Base-by-base conservation (phyloP, 2,329 filamentous ascomycete species). In the Diplodia corticola region DNA sequence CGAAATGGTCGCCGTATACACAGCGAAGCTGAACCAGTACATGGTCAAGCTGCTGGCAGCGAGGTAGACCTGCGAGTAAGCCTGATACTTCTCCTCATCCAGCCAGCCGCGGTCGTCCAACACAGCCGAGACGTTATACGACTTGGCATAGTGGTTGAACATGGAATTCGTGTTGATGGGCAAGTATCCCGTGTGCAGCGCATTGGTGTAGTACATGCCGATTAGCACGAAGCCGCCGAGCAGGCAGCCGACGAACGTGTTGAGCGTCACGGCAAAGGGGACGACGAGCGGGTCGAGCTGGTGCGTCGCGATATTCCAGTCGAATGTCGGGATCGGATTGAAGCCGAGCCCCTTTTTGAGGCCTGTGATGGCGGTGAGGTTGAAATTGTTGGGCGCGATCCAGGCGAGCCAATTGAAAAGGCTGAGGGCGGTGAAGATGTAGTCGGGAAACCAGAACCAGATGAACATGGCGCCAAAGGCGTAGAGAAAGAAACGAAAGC, bases 361-460 rank as follows among this genome's bases (percentile, higher is more conserved):
- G 1, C 90, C 90, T 70, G 92, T 92, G 1, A 92, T 73, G 73
- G 92, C 90, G 69, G 93, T 93, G 46, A 92, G 76, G 10, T 91
- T 78, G 0, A 86, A 81, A 67, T 86, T 91, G 57, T 91, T 81
- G 0, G 90, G 90, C 1, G 85, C 86, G 65, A 91, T 84, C 71
- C 46, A 92, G 0, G 89, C 91, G 6, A 86, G 81, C 72, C 91
- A 89, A 7, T 89, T 88, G 70, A 92, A 91, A 7, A 89, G 84
- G 69, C 88, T 90, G 7, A 92, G 78, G 65, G 87, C 91, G 68
- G 90, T 87, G 17, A 86, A 89, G 10, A 92, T 81, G 67, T 86
- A 90, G 0, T 88, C 89, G 0, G 89, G 89, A 64, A 64, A 48
- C 49, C 49, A 55, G 63, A 64, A 64, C 37, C 37, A 44, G 67